Percentiles rank a stretch among this genome's conserved stretches.
These are phyloP conservation scores for Sherardia arvensis DNA, from an alignment of 257 asterid genomes.

Conservation along the genomic window DNA sequence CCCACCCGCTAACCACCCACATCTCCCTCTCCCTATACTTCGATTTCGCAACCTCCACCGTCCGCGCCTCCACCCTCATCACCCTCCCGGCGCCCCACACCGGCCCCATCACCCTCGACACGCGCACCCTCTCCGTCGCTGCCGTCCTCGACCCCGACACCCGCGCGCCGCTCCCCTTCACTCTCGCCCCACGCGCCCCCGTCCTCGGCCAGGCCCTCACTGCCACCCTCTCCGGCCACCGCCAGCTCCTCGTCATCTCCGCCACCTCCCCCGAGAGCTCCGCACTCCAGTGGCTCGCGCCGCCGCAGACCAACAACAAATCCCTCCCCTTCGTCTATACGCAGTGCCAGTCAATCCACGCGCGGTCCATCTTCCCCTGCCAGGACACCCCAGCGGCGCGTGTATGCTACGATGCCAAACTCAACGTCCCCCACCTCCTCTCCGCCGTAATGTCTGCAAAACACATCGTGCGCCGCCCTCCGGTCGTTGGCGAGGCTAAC, in stretches of 20 bases:
- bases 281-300: slow-evolving; percentile 92
- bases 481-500: slow-evolving; percentile 33
- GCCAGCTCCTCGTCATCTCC: slow-evolving; percentile 39
- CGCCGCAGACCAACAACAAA: slow-evolving; percentile 76
- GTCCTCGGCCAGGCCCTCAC: slow-evolving; percentile 52
- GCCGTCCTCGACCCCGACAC: slow-evolving; percentile 50
- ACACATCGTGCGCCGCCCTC: slow-evolving; percentile 49
- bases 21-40: slow-evolving; percentile 72
- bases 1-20: slow-evolving; percentile 76
- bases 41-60: slow-evolving; percentile 75
- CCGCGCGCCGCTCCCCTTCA: slow-evolving; percentile 41
- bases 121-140: slow-evolving; percentile 62
- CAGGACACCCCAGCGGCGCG: slow-evolving; percentile 96
- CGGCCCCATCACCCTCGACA: slow-evolving; percentile 64
- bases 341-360: slow-evolving; percentile 91
- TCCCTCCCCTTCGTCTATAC: slow-evolving; percentile 74
- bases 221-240: slow-evolving; percentile 47
- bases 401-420: slow-evolving; percentile 45
- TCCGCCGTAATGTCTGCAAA: slow-evolving; percentile 83
- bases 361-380: slow-evolving; percentile 92
- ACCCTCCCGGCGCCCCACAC: slow-evolving; percentile 55
- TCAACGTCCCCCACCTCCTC: slow-evolving; percentile 56
- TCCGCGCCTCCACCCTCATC: slow-evolving; percentile 58
- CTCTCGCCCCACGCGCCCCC: slow-evolving; percentile 35
- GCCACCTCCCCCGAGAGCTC: slow-evolving; percentile 52